A percentile compares a stretch with the other conserved stretches of the same genome.
Evolutionary conservation across 2,329 filamentous ascomycete species (phyloP).

Genomic region (Mycosphaerella sp.): DNA sequence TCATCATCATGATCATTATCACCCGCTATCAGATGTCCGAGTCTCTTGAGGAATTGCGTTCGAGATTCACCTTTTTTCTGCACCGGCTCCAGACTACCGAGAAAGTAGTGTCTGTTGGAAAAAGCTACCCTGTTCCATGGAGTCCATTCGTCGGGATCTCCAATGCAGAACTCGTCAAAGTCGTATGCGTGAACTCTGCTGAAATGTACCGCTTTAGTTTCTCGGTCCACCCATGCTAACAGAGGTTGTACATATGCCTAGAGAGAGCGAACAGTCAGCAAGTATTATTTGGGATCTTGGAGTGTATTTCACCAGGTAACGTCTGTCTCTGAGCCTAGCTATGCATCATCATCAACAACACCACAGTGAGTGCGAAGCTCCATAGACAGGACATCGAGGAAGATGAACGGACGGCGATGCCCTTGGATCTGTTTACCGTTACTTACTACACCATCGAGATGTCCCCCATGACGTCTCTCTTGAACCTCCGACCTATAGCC

Average conservation of each 20-base stretch:
- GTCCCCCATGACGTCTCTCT: background rate
- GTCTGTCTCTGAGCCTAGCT: too few relatives aligned
- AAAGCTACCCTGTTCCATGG: background rate
- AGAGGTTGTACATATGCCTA: conserved; percentile 9
- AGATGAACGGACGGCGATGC: too few relatives aligned
- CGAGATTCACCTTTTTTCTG: background rate
- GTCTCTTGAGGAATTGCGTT: background rate
- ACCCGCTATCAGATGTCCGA: conserved; percentile 1
- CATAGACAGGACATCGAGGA: too few relatives aligned
- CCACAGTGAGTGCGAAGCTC: too few relatives aligned
- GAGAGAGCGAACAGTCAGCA: too few relatives aligned
- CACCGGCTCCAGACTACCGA: conserved; percentile 1
- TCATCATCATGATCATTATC: background rate
- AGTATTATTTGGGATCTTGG: too few relatives aligned
- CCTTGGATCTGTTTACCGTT: too few relatives aligned
- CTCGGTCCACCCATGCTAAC: background rate
- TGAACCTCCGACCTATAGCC: background rate
- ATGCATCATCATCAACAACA: too few relatives aligned
- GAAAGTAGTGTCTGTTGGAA: background rate
- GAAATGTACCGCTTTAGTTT: background rate
- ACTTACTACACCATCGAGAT: background rate
- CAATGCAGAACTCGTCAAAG: conserved; percentile 14
- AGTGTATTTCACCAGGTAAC: too few relatives aligned
- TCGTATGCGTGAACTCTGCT: conserved; percentile 8
- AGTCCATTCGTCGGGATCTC: conserved; percentile 1